These are phyloP conservation scores for Cercophora newfieldiana DNA, from an alignment of 495 filamentous ascomycete genomes.

Conservation along the genomic window DNA sequence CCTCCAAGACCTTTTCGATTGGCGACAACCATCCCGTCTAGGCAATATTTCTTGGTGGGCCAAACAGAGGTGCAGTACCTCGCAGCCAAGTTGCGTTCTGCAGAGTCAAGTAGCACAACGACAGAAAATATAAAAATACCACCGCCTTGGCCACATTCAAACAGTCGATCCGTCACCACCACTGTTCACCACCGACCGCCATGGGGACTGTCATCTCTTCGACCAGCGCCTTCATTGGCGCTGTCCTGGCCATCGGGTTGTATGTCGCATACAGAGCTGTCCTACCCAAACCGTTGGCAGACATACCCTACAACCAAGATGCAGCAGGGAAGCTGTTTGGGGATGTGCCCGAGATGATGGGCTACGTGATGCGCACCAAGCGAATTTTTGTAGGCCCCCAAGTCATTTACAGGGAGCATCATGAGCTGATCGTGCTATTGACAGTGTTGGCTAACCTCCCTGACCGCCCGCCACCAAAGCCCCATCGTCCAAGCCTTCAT, in stretches of 20 bases:
- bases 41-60: no score
- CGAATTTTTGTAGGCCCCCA: slow-evolving; percentile 23
- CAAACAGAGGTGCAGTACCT: no score
- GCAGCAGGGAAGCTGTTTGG: slow-evolving; percentile 31
- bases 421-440: not conserved
- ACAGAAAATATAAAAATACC: no score
- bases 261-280: slow-evolving; percentile 18
- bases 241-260: not conserved
- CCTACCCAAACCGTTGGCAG: slow-evolving; percentile 37
- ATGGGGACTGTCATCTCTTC: not conserved
- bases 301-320: slow-evolving; percentile 42
- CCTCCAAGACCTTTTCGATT: no score
- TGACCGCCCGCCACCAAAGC: slow-evolving; percentile 30
- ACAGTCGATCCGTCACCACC: no score
- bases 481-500: slow-evolving; percentile 44
- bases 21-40: no score
- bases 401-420: not conserved
- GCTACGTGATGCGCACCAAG: slow-evolving; percentile 25
- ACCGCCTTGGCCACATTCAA: no score
- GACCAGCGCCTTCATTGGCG: not conserved
- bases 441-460: slow-evolving; percentile 31
- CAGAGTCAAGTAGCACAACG: no score
- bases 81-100: no score
- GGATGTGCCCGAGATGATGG: slow-evolving; percentile 37
- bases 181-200: not conserved